A percentile compares a stretch with the other conserved stretches of the same genome.
These are phyloP conservation scores for Elaeis guineensis DNA, from an alignment of 176 grass and related monocot species.

Conservation along the genomic window DNA sequence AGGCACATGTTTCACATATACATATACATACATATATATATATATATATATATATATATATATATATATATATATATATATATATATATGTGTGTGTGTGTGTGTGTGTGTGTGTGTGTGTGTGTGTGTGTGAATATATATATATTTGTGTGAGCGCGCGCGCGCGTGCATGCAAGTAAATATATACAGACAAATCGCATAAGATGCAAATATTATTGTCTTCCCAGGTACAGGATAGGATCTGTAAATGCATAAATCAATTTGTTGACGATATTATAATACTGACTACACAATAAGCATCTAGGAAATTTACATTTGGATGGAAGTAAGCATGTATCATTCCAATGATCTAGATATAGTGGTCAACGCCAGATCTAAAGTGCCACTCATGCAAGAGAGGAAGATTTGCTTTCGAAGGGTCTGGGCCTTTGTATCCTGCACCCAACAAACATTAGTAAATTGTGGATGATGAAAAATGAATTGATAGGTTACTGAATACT, in stretches of 20 bases:
- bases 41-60: no score
- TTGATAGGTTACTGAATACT: not conserved
- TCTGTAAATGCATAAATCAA: no score
- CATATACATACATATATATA: no score
- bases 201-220: conserved; percentile 2
- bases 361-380: conserved; percentile 41
- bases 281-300: no score
- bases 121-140: no score
- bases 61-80: no score
- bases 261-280: no score
- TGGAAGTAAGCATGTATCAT: conserved; percentile 40
- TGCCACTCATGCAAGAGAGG: conserved; percentile 41
- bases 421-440: conserved; percentile 34
- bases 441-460: conserved; percentile 1
- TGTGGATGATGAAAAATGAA: not conserved
- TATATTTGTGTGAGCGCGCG: no score
- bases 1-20: no score
- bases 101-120: no score
- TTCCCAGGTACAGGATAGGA: not conserved
- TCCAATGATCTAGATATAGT: conserved; percentile 38
- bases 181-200: not conserved
- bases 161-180: not conserved
- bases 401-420: conserved; percentile 27
- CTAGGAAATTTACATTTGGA: conserved; percentile 14
- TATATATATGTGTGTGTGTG: not conserved